Evolutionary conservation across 139 green algal genomes (phyloP).

Genomic region (Astrephomene gubernaculifera): DNA sequence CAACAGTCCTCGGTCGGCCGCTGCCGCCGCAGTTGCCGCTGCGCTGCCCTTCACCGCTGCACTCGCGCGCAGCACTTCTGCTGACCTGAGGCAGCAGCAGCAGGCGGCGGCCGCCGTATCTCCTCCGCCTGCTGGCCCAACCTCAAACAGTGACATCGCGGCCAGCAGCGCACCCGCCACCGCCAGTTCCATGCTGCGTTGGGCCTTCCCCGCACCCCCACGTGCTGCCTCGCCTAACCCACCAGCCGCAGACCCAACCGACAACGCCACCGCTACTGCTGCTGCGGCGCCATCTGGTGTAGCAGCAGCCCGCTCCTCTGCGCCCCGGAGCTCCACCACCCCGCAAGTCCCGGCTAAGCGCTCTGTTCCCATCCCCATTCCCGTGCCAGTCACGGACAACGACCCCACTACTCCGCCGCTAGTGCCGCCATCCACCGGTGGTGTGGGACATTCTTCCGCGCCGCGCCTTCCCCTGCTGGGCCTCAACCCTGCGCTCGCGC

Average conservation of each 20-base stretch:
- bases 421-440: not conserved
- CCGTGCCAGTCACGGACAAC: too few species aligned
- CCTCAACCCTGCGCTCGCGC: conserved; percentile 1
- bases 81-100: not conserved
- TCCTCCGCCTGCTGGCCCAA: not conserved
- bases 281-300: too few species aligned
- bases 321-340: too few species aligned
- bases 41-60: conserved; percentile 1
- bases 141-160: not conserved
- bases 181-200: not conserved
- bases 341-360: not conserved
- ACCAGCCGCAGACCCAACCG: not conserved
- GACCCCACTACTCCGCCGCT: not conserved
- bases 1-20: not conserved
- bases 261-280: not conserved
- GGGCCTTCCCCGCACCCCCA: not conserved
- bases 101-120: too few species aligned
- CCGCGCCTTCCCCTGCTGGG: too few species aligned
- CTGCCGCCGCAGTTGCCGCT: not conserved
- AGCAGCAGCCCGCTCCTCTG: too few species aligned
- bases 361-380: not conserved
- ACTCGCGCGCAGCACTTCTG: not conserved
- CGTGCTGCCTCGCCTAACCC: not conserved
- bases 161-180: too few species aligned
- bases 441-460: too few species aligned